phyloP scores from a whole-genome alignment of 2,329 filamentous ascomycete species.

The Epichloe festucae region DNA sequence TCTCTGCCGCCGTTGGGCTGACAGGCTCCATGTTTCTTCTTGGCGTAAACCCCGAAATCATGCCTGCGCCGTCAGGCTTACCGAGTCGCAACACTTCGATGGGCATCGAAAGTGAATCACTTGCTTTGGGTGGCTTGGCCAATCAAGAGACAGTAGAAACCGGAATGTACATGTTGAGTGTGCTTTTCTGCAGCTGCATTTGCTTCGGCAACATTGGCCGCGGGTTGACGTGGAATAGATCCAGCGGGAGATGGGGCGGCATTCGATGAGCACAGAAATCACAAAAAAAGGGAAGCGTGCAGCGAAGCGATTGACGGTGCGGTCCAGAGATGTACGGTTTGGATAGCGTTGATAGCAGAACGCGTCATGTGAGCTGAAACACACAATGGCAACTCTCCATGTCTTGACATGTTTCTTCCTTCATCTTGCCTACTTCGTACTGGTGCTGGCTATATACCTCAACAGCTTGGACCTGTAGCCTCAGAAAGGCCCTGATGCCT shows the following conservation, averaged over 20 bases:
- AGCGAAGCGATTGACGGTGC: neutral
- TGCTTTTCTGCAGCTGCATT: conserved; percentile 86
- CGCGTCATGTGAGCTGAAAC: too few relatives aligned
- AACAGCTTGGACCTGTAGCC: too few relatives aligned
- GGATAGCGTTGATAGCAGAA: too few relatives aligned
- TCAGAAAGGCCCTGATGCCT: neutral
- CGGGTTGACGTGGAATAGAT: conserved; percentile 45
- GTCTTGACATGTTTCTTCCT: neutral
- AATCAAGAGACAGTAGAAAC: conserved; percentile 54
- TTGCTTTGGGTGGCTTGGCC: conserved; percentile 36
- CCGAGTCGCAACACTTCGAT: conserved; percentile 7
- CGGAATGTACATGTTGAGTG: conserved; percentile 81
- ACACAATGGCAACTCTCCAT: too few relatives aligned
- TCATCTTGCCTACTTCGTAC: neutral
- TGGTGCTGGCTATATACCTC: too few relatives aligned
- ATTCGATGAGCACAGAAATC: conserved; percentile 16
- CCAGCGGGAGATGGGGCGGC: conserved; percentile 34
- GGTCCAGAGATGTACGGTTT: too few relatives aligned
- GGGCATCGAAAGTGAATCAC: conserved; percentile 2
- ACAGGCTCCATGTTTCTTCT: conserved; percentile 63
- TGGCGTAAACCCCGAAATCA: conserved; percentile 62
- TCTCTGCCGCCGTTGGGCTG: conserved; percentile 62
- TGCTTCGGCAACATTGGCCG: conserved; percentile 95
- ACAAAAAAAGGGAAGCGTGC: neutral
- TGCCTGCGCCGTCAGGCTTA: conserved; percentile 50